phyloP scores from a whole-genome alignment of 345 rosid genomes.

The Cardamine occulta region DNA sequence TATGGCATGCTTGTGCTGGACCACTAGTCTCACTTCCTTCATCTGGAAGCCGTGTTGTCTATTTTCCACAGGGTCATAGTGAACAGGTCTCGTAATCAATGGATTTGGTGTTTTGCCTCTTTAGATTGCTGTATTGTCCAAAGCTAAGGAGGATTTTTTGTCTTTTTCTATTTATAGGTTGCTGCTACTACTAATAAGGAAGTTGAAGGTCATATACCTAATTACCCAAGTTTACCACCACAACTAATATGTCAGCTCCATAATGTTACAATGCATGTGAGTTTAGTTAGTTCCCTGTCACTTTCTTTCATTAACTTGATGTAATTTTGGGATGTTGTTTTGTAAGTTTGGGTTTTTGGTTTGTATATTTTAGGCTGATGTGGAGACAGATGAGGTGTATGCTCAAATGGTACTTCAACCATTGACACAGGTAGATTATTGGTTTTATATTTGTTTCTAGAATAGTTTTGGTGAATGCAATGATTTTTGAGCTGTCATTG shows the following conservation, averaged over 20 bases:
- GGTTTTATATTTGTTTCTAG: too few relatives aligned
- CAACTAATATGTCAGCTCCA: slow-evolving; percentile 66
- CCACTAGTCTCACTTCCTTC: slow-evolving; percentile 60
- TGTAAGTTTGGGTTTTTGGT: slow-evolving; percentile 5
- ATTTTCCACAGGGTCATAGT: slow-evolving; percentile 62
- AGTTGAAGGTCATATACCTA: slow-evolving; percentile 56
- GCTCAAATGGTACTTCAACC: slow-evolving; percentile 63
- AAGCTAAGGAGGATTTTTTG: slow-evolving; percentile 21
- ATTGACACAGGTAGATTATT: slow-evolving; percentile 46
- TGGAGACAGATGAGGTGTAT: slow-evolving; percentile 58
- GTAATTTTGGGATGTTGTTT: slow-evolving; percentile 18
- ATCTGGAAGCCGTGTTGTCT: slow-evolving; percentile 56
- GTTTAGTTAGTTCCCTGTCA: slow-evolving; percentile 40
- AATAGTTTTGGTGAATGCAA: not conserved
- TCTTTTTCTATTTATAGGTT: slow-evolving; percentile 44
- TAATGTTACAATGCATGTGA: slow-evolving; percentile 66
- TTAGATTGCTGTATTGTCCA: slow-evolving; percentile 9
- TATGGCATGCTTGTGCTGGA: slow-evolving; percentile 72
- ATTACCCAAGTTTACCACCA: slow-evolving; percentile 58
- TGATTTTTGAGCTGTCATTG: slow-evolving; percentile 13
- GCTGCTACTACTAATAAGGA: slow-evolving; percentile 65
- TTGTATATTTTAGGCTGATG: slow-evolving; percentile 49
- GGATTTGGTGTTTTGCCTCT: not conserved
- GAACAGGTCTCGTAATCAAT: slow-evolving; percentile 51
- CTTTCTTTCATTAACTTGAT: slow-evolving; percentile 35